Percentiles rank a stretch among this genome's conserved stretches.
phyloP scores from a whole-genome alignment of 495 filamentous ascomycete genomes.

The Podospora pseudoanserina region DNA sequence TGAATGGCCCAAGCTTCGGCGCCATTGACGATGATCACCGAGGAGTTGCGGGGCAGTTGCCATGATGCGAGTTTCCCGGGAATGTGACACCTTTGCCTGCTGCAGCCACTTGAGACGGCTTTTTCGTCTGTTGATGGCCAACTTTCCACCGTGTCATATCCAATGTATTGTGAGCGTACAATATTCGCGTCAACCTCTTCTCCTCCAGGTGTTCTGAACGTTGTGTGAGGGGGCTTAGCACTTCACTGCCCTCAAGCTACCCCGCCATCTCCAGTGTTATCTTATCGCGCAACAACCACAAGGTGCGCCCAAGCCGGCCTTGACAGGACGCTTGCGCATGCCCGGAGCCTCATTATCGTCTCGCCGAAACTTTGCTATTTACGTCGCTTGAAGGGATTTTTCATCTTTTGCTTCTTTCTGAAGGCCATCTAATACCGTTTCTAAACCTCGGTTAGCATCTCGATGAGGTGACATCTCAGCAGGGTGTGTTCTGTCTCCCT shows the following conservation, averaged over 20 bases:
- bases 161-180: neutral
- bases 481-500: neutral
- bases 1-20: neutral
- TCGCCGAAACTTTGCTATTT: neutral
- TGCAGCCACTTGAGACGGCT: neutral
- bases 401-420: neutral
- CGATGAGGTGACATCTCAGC: neutral
- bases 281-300: constrained; percentile 18
- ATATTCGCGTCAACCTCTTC: neutral
- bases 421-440: neutral
- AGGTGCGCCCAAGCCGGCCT: neutral
- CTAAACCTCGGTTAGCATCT: neutral
- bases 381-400: neutral
- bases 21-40: constrained; percentile 4
- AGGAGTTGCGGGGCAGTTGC: constrained; percentile 7
- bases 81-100: constrained; percentile 1
- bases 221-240: neutral
- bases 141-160: neutral
- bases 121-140: neutral
- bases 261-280: constrained; percentile 12
- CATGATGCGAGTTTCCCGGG: neutral
- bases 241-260: constrained; percentile 6
- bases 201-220: neutral
- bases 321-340: constrained; percentile 1
- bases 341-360: neutral